Base-by-base conservation (phyloP, 2,329 filamentous ascomycete genomes). In the Bimuria novae-zelandiae region DNA sequence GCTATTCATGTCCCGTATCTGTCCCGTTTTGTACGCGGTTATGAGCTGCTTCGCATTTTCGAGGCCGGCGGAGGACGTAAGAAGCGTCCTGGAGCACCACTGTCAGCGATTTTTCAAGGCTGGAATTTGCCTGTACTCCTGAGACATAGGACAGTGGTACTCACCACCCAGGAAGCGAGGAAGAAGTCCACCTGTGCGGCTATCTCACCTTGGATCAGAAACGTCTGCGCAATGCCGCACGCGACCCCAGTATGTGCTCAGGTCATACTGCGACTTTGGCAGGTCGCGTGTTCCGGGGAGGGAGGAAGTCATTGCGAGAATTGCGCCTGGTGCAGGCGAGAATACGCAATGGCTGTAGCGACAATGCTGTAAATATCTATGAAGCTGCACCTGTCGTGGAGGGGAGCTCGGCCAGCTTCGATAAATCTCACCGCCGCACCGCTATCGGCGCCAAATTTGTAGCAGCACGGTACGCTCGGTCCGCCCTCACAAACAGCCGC, bases 231-330 rank as follows among this genome's bases (percentile, higher is more conserved):
- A 87, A 79, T 99, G 93, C 77, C 84, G 85, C 69, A 97, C 94
- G 54, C 94, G 87, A 61, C 94, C 94, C 90, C 90, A 94, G 79
- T 99, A 99, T 41, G 92, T 97, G 71, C 77, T 85, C 68, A 99
- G 82, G 73, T 99, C 90, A 83, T 95, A 93, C 76, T 92, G 91
- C 49, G 94, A 99, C 51, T 87, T 85, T 56, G 94, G 94, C 60
- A 97, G 82, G 75, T 96, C 91, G 74, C 93, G 89, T 62, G 75
- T 83, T 51, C 85, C 84, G 22, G 84, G 84, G 23, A 86, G 72
- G 22, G 85, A 85, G 41, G 83, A 78, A 36, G 84, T 85, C 84
- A 87, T 87, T 11, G 43, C 55, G 46, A 4, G 23, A 22, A 23
- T 14, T 22, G 30, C 12, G 25, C 44, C 2, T n/a, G 17, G 29